These are phyloP conservation scores for Penicillium nordicum DNA, from an alignment of 2,329 filamentous ascomycete species.

Conservation along the genomic window DNA sequence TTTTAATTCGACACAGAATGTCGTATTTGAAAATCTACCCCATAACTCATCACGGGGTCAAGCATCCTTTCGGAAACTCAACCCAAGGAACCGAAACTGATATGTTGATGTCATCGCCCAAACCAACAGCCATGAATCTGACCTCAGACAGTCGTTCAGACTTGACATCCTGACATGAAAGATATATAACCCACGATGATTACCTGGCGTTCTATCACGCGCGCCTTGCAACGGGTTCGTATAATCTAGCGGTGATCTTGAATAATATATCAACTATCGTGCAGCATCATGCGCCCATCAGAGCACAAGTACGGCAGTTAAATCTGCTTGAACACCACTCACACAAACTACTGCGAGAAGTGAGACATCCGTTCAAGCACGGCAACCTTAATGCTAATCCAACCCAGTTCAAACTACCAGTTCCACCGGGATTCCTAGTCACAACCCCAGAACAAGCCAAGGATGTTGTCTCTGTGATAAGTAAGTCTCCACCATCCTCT, in stretches of 20 bases:
- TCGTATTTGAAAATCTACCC: neutral
- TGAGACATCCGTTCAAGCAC: neutral
- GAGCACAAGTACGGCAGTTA: neutral
- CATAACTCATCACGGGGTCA: neutral
- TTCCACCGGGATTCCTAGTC: conserved; percentile 26
- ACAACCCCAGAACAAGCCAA: conserved; percentile 21
- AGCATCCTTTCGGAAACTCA: conserved; percentile 1
- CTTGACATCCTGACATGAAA: neutral
- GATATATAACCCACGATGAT: neutral
- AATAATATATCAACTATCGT: neutral
- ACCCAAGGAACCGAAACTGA: neutral
- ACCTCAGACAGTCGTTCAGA: neutral
- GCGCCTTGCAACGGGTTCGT: conserved; percentile 1
- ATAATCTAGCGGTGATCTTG: too few species aligned
- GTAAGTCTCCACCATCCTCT: conserved; percentile 9
- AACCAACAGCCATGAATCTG: neutral
- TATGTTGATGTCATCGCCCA: conserved; percentile 7
- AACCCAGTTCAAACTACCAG: conserved; percentile 26
- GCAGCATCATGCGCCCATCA: neutral
- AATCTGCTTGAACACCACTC: conserved; percentile 5
- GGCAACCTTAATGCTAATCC: neutral
- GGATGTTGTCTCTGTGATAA: conserved; percentile 24
- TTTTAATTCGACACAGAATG: neutral
- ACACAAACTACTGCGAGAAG: conserved; percentile 2
- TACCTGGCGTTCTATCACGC: neutral